Conservation (phyloP, 164 flowering plant species). For the Malania oleifera region DNA sequence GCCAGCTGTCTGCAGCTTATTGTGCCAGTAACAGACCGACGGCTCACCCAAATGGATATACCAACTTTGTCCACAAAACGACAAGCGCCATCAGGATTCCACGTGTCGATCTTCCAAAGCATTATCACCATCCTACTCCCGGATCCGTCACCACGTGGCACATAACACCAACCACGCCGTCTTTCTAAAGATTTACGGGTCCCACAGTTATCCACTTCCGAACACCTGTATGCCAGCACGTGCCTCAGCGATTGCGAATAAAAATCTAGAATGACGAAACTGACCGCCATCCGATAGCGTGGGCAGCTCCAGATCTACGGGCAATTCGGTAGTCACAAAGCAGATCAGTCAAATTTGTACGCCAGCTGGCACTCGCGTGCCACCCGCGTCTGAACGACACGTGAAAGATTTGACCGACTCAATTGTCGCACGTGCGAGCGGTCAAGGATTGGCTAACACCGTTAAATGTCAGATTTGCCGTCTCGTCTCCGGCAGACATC, state of each 20-base stretch:
- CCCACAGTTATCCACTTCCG: background rate
- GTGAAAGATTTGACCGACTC: background rate
- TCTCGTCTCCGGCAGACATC: background rate
- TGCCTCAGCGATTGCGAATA: background rate
- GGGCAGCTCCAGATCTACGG: background rate
- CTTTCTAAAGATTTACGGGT: background rate
- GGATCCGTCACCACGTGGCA: background rate
- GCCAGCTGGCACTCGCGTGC: background rate
- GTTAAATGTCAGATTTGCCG: too few species aligned
- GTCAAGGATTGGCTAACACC: background rate
- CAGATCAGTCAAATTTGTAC: background rate
- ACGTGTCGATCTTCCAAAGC: too few species aligned
- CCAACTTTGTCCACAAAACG: too few species aligned
- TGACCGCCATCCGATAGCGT: background rate
- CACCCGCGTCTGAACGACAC: background rate
- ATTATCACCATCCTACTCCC: background rate
- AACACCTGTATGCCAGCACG: background rate
- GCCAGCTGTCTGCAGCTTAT: too few species aligned
- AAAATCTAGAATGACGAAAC: background rate
- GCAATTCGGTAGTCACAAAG: background rate
- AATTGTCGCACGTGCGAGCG: constrained; percentile 16
- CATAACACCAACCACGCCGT: background rate
- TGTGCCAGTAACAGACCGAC: too few species aligned
- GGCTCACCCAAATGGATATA: too few species aligned
- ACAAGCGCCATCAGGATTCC: too few species aligned